These are phyloP conservation scores for Coemansia furcata DNA, from an alignment of 192 early-diverging fungal genomes.

Conservation along the genomic window DNA sequence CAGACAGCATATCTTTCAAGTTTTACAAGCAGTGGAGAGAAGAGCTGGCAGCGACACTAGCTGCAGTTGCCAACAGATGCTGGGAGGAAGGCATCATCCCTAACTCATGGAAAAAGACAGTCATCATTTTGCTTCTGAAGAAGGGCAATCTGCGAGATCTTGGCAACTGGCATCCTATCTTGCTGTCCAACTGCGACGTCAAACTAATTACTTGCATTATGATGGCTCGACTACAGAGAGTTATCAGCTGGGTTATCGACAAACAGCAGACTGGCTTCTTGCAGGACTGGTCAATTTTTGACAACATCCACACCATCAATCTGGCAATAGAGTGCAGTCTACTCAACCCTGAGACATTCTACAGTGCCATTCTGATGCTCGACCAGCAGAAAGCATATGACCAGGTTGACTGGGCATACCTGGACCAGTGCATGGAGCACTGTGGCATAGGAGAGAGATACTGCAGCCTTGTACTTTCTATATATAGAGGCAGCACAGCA, in stretches of 20 bases:
- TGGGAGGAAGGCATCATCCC: too few species aligned
- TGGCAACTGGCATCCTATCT: neutral
- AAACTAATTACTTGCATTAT: conserved; percentile 7
- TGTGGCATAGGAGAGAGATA: conserved; percentile 1
- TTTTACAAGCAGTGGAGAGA: too few species aligned
- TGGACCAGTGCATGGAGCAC: neutral
- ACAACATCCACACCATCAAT: too few species aligned
- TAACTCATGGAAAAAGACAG: too few species aligned
- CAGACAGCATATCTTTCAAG: too few species aligned
- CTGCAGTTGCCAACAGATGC: too few species aligned
- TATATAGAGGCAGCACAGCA: conserved; percentile 2
- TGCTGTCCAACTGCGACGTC: conserved; percentile 4
- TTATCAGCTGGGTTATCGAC: neutral
- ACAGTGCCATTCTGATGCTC: neutral
- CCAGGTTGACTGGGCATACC: conserved; percentile 10
- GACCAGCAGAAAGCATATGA: conserved; percentile 18
- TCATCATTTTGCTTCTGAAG: too few species aligned
- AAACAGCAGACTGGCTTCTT: too few species aligned
- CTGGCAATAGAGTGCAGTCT: neutral
- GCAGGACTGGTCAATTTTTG: too few species aligned
- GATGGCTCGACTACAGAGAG: conserved; percentile 3
- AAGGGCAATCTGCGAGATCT: too few species aligned
- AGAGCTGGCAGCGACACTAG: too few species aligned
- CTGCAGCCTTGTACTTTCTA: neutral
- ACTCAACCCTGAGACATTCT: neutral